These are phyloP conservation scores for Ampelomyces quisqualis DNA, from an alignment of 2,329 filamentous ascomycete genomes.

Conservation along the genomic window DNA sequence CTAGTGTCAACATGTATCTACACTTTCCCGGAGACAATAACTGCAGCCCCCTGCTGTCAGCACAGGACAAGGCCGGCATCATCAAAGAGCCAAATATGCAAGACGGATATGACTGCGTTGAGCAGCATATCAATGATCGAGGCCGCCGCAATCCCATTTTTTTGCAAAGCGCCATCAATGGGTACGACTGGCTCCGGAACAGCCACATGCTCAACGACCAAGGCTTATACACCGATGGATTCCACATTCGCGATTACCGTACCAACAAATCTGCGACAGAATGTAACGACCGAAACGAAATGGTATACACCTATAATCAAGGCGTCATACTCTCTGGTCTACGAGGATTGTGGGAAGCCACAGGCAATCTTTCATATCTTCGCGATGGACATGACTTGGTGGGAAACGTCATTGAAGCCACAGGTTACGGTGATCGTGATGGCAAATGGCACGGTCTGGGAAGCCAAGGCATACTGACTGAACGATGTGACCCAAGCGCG, in stretches of 20 bases:
- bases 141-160: conserved; percentile 60
- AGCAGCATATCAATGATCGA: background rate
- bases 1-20: conserved; percentile 85
- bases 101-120: conserved; percentile 13
- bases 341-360: conserved; percentile 76
- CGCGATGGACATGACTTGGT: conserved; percentile 78
- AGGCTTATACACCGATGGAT: conserved; percentile 83
- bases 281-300: conserved; percentile 80
- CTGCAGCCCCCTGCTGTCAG: conserved; percentile 66
- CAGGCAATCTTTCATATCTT: conserved; percentile 69
- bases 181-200: conserved; percentile 75
- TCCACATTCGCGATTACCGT: conserved; percentile 70
- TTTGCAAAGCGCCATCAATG: conserved; percentile 71
- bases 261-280: conserved; percentile 62
- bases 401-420: conserved; percentile 70
- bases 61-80: too few relatives aligned
- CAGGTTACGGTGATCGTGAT: conserved; percentile 60
- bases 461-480: conserved; percentile 77
- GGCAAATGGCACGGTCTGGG: conserved; percentile 71
- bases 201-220: conserved; percentile 78
- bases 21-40: conserved; percentile 81
- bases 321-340: conserved; percentile 83
- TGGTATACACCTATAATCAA: conserved; percentile 96
- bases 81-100: conserved; percentile 1
- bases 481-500: conserved; percentile 73